A percentile compares a stretch with the other conserved stretches of the same genome.
These are phyloP conservation scores for Apiospora pterosperma DNA, from an alignment of 2,329 filamentous ascomycete species.

Conservation along the genomic window DNA sequence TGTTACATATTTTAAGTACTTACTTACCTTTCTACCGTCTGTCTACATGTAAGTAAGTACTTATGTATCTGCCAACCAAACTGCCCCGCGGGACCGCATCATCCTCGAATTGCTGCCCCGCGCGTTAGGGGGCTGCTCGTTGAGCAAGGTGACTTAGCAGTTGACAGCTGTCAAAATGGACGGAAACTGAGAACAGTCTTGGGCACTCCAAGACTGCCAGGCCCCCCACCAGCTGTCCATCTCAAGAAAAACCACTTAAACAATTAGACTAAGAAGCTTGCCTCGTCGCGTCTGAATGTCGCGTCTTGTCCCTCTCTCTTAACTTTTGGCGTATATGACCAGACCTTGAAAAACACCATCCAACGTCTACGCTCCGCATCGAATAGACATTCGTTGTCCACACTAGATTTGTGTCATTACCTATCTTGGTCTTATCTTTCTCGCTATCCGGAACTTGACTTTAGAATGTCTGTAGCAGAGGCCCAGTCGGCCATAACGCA, in stretches of 20 bases:
- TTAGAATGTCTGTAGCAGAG: conserved; percentile 6
- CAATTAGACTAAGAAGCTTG: background rate
- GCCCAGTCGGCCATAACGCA: conserved; percentile 39
- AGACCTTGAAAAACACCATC: background rate
- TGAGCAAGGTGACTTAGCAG: background rate
- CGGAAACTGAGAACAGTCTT: background rate
- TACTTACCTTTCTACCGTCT: too few relatives aligned
- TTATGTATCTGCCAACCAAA: background rate
- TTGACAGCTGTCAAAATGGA: background rate
- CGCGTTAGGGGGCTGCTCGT: background rate
- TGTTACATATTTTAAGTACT: too few relatives aligned
- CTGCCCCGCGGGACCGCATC: background rate
- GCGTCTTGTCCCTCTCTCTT: background rate
- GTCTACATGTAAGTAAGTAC: background rate
- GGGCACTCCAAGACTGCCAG: background rate
- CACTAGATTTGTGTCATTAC: background rate
- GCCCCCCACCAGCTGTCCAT: background rate
- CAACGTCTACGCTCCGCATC: background rate
- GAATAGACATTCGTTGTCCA: background rate
- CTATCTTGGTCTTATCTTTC: background rate
- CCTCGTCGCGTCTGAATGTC: conserved; percentile 1
- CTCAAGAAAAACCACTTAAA: conserved; percentile 2
- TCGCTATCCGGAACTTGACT: background rate
- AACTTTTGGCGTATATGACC: background rate
- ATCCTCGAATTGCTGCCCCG: background rate